These are phyloP conservation scores for Pulveroboletus sp. DNA, from an alignment of 768 basidiomycete species.

Conservation along the genomic window DNA sequence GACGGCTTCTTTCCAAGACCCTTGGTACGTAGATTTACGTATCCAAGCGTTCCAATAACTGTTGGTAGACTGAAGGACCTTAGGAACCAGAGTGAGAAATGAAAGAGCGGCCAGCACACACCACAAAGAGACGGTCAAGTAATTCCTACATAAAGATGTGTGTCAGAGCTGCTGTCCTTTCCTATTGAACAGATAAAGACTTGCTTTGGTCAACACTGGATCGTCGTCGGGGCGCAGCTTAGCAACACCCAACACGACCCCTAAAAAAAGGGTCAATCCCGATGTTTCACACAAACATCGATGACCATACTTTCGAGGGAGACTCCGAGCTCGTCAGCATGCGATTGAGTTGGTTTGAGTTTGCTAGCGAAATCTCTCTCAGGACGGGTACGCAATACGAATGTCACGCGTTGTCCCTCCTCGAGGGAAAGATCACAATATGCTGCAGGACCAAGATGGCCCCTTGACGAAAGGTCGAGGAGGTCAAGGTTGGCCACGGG, in stretches of 20 bases:
- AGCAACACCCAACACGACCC: constrained; percentile 43
- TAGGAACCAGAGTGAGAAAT: background rate
- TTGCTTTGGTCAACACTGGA: constrained; percentile 66
- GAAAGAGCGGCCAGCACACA: constrained; percentile 22
- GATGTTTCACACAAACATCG: background rate
- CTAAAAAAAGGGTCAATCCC: constrained; percentile 22
- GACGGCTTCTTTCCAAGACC: constrained; percentile 95
- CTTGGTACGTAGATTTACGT: constrained; percentile 82
- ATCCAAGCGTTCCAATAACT: constrained; percentile 90
- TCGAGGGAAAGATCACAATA: constrained; percentile 56
- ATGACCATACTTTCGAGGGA: constrained; percentile 38
- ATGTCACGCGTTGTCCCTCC: constrained; percentile 91
- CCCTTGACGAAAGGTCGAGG: constrained; percentile 65
- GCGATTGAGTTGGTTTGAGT: constrained; percentile 34
- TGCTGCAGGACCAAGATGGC: constrained; percentile 71
- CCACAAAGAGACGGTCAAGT: constrained; percentile 54
- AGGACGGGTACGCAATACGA: constrained; percentile 75
- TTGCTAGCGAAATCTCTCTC: constrained; percentile 19
- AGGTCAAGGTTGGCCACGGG: constrained; percentile 58
- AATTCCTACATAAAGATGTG: constrained; percentile 43
- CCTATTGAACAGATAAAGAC: constrained; percentile 2
- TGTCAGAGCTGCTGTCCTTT: background rate
- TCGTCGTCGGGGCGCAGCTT: constrained; percentile 57
- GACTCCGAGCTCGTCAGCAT: constrained; percentile 45
- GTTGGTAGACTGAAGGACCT: constrained; percentile 55